Evolutionary conservation across 208 protist species (phyloP).

Genomic region (Wallacemonas collosoma): DNA sequence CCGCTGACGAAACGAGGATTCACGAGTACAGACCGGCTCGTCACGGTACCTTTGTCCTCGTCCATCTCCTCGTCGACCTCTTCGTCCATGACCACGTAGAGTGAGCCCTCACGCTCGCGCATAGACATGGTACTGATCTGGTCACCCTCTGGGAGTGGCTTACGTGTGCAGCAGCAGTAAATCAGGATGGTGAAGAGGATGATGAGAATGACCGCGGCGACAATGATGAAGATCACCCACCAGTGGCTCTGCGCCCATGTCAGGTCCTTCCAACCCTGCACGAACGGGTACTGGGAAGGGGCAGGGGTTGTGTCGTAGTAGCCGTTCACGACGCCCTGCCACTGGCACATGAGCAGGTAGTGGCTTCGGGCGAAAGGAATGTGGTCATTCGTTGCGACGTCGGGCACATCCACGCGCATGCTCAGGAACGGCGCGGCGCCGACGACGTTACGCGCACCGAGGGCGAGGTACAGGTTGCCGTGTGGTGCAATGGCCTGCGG

Average conservation of each 20-base stretch:
- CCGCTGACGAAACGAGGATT: constrained; percentile 1
- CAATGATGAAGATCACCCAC: constrained; percentile 41
- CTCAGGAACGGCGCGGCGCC: constrained; percentile 20
- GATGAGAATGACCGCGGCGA: constrained; percentile 5
- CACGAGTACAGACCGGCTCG: not conserved
- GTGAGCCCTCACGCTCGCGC: constrained; percentile 1
- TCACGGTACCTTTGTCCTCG: constrained; percentile 5
- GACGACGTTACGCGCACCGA: not conserved
- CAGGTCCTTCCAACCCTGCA: constrained; percentile 42
- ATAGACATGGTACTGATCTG: constrained; percentile 1
- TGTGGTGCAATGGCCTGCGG: constrained; percentile 22
- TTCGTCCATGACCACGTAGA: constrained; percentile 8
- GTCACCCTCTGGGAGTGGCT: constrained; percentile 1
- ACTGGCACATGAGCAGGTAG: constrained; percentile 36
- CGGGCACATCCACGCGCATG: constrained; percentile 5
- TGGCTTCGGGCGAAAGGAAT: constrained; percentile 23
- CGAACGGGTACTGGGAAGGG: constrained; percentile 20
- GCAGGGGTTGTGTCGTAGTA: not conserved
- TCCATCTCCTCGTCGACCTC: not conserved
- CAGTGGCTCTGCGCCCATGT: constrained; percentile 58
- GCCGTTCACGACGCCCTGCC: constrained; percentile 24
- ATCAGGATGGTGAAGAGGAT: constrained; percentile 2
- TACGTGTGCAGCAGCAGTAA: constrained; percentile 9
- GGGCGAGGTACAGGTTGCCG: constrained; percentile 32
- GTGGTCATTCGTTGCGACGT: constrained; percentile 17